Evolutionary conservation across 768 basidiomycete species (phyloP), one percentile per base, ranked within the genome.

Genomic region (Cubamyces lactineus): DNA sequence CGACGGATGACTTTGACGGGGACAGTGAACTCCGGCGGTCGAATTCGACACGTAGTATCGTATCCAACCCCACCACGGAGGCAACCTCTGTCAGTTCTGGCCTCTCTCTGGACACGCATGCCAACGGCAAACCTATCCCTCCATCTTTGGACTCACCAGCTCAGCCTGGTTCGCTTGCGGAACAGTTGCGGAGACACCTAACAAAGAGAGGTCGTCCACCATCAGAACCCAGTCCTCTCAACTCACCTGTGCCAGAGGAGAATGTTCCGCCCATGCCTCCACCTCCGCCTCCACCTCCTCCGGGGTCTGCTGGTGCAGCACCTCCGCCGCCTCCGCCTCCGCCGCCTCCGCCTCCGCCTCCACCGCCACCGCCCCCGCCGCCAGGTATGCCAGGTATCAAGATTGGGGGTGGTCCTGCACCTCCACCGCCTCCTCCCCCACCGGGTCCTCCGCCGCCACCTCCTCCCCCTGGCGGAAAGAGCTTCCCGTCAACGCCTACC

Each of bases 121-220:
- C 74, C 23, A 59, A 56, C 19, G 57, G 57, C n/a, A 59, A 59
- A 50, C 13, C 16, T 4, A n/a, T 59, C 3, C 57, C 57, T 2
- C 48, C 57, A 13, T 28, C 49, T 1, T 50, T 59, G n/a, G 56
- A 63, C 23, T 64, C 63, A 6, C 63, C 63, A 4, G 55, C 57
- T 67, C 74, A 55, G 76, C 76, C 80, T 41, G 83, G 79, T 21
- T 79, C 84, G 1, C 78, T 88, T 52, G 80, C 84, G 24, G 89
- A 91, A 55, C 82, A 87, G 71, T 78, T 91, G 47, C 80, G 77
- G 45, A 82, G 83, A 68, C 87, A 85, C 63, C 72, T 90, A 21
- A 74, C 84, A 15, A 71, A 79, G 7, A 79, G 80, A 72, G 83
- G 82, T 23, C 76, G 81, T 59, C 70, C 72, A 12, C 70, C 78